Conservation (phyloP, 768 basidiomycete genomes). For the Amanita rubescens region DNA sequence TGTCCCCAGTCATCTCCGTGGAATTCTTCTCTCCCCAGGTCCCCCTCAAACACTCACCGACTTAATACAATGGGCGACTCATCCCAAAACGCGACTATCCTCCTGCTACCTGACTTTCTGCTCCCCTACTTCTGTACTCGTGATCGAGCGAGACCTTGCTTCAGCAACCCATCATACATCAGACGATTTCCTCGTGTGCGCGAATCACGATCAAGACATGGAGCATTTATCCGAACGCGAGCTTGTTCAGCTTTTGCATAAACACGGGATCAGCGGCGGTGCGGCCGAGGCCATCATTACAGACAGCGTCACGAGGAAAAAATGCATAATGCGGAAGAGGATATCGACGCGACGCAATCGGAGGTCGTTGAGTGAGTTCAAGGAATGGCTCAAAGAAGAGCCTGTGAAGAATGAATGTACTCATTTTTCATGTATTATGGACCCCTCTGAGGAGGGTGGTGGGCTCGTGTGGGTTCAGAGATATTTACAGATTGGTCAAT, state of each 20-base stretch:
- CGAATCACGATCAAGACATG: conserved; percentile 27
- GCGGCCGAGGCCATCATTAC: conserved; percentile 14
- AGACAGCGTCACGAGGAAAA: conserved; percentile 27
- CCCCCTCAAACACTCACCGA: conserved; percentile 19
- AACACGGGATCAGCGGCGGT: conserved; percentile 9
- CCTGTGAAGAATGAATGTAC: conserved; percentile 29
- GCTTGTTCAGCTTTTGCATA: conserved; percentile 15
- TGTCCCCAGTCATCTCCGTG: conserved; percentile 25
- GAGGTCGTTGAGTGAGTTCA: conserved; percentile 17
- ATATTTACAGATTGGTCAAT: conserved; percentile 9
- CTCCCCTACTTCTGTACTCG: conserved; percentile 20
- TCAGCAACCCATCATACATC: conserved; percentile 16
- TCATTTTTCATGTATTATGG: conserved; percentile 34
- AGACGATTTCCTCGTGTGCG: conserved; percentile 23
- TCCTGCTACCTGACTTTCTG: conserved; percentile 32
- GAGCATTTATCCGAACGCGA: conserved; percentile 17
- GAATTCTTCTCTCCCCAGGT: conserved; percentile 23
- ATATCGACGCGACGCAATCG: conserved; percentile 1
- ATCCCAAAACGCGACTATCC: conserved; percentile 17
- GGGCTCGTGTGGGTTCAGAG: conserved; percentile 28
- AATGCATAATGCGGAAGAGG: conserved; percentile 19
- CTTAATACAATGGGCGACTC: conserved; percentile 9
- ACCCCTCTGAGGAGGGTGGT: conserved; percentile 26
- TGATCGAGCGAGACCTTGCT: conserved; percentile 28
- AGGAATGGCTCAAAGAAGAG: conserved; percentile 23